Conservation (phyloP, 2,329 filamentous ascomycete genomes). For the Chaetothyriales sp. region DNA sequence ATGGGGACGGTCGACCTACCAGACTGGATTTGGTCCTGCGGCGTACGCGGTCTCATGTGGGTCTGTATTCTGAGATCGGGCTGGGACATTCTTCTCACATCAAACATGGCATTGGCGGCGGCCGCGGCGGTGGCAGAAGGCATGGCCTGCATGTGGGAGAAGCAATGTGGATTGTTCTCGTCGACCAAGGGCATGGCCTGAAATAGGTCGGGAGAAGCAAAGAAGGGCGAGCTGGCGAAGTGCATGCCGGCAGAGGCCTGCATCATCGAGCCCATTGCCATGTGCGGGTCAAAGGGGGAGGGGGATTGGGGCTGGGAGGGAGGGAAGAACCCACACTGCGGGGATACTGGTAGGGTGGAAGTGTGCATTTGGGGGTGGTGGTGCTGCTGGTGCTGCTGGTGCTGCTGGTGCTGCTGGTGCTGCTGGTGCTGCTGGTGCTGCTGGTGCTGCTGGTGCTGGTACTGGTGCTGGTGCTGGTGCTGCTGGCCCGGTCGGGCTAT, state of each 20-base stretch:
- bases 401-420: slow-evolving; percentile 32
- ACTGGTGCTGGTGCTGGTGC: slow-evolving; percentile 22
- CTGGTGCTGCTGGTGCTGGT: slow-evolving; percentile 23
- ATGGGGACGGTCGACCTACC: slow-evolving; percentile 36
- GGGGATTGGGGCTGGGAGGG: slow-evolving; percentile 11
- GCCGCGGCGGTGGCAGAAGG: too few species aligned
- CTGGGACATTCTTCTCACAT: slow-evolving; percentile 26
- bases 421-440: slow-evolving; percentile 33
- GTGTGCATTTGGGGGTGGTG: slow-evolving; percentile 4
- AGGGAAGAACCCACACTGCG: slow-evolving; percentile 18
- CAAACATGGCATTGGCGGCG: slow-evolving; percentile 1
- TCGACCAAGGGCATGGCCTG: slow-evolving; percentile 12
- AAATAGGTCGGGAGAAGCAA: slow-evolving; percentile 5
- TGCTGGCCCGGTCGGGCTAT: slow-evolving; percentile 61
- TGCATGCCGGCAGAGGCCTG: slow-evolving; percentile 13
- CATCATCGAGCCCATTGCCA: slow-evolving; percentile 19
- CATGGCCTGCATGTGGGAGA: slow-evolving; percentile 11
- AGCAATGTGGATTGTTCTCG: slow-evolving; percentile 17
- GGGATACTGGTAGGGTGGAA: slow-evolving; percentile 26
- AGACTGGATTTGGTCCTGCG: slow-evolving; percentile 44
- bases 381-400: slow-evolving; percentile 31
- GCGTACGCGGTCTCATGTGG: slow-evolving; percentile 45
- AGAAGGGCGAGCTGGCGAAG: slow-evolving; percentile 14
- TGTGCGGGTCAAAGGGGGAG: slow-evolving; percentile 14
- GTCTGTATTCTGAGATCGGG: slow-evolving; percentile 24